Base-by-base conservation (phyloP, 2,329 filamentous ascomycete species). In the Chaetomium sp. region DNA sequence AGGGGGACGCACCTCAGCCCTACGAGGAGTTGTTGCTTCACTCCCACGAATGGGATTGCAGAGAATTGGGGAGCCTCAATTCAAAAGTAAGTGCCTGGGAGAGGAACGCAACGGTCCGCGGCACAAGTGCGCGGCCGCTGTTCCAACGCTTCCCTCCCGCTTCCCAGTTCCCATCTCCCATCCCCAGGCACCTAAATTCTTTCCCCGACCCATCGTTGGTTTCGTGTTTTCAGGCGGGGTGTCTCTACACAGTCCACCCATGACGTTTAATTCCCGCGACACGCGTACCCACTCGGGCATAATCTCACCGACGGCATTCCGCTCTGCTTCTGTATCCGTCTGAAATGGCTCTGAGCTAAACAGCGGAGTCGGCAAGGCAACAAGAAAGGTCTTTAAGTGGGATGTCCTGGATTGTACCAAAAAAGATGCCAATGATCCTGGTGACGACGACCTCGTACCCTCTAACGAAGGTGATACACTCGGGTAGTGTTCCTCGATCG, bases 41-140 rank as follows among this genome's bases (percentile, higher is more conserved):
- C 21, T 25, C 57, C 35, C 19, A 21, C 68, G 67, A 70, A 70
- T 70, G 21, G 38, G 57, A 63, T n/a, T 21, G 25, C 57, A 62
- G 62, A 68, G 65, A 69, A 68, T 58, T 60, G 13, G 66, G 67
- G 66, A 68, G 68, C 68, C 68, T 70, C 65, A 60, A 61, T 42
- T 33, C 53, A 60, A 66, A 57, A n/a, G 58, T 53, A 16, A 56
- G 29, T 62, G 61, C 50, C 57, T 47, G 25, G 56, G 51, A 45
- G 21, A 59, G 42, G 21, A 49, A 54, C 62, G 57, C 35, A 54
- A 62, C 47, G 42, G 54, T 63, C 42, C 56, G 57, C n/a, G 35
- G 60, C 45, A 57, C 50, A 25, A 62, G 60, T 63, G 64, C 60
- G 50, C 31, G 57, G 63, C 63, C 63, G 25, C 13, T 35, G 57